A percentile compares a stretch with the other conserved stretches of the same genome.
These are phyloP conservation scores for Mallotus japonicus DNA, from an alignment of 441 rosid species.

Conservation along the genomic window DNA sequence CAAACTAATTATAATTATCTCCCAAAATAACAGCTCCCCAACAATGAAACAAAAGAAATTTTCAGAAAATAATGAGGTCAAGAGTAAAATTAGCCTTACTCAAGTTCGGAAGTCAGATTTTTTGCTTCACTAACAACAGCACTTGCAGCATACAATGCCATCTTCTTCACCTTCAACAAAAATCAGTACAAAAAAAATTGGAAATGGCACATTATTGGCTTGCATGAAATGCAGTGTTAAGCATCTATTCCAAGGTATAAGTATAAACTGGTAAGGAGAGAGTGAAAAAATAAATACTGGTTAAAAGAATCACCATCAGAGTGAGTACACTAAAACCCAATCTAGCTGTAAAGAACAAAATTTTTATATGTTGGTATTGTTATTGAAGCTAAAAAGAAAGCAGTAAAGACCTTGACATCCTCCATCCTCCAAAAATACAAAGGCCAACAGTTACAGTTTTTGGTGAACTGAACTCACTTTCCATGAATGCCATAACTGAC, in stretches of 20 bases:
- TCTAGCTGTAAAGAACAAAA: neutral
- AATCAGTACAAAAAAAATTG: conserved; percentile 6
- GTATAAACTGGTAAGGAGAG: neutral
- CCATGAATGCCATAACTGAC: too few species aligned
- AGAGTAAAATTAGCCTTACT: conserved; percentile 29
- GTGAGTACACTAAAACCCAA: neutral
- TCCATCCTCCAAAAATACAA: neutral
- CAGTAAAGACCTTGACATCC: neutral
- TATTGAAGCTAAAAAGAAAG: neutral
- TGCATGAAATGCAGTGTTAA: neutral
- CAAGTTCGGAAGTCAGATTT: conserved; percentile 27
- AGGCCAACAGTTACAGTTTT: neutral
- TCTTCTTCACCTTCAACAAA: conserved; percentile 43
- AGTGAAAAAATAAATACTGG: neutral
- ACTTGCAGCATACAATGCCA: conserved; percentile 43
- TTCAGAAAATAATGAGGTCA: neutral
- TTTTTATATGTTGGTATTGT: neutral
- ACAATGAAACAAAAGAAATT: neutral
- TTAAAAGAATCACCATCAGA: neutral
- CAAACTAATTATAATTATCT: neutral
- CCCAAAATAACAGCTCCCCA: neutral
- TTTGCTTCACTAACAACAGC: conserved; percentile 37
- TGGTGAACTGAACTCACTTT: too few species aligned
- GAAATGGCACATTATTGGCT: neutral
- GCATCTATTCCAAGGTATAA: neutral